Evolutionary conservation across 768 basidiomycete genomes (phyloP), one percentile per base, ranked within the genome.

Genomic region (Lentinula edodes): DNA sequence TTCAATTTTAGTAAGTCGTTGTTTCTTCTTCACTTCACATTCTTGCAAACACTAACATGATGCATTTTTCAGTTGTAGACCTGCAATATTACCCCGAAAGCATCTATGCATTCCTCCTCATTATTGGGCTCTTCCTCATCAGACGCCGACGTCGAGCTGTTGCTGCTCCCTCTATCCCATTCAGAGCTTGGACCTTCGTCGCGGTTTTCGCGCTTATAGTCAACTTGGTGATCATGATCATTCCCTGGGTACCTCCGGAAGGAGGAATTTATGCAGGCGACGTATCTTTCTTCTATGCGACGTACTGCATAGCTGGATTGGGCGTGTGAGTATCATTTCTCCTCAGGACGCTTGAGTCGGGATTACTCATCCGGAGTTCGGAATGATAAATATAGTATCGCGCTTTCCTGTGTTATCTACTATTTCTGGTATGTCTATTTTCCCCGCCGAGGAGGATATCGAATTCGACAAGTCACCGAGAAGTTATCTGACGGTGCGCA

Each of bases 401-500:
- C 61, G 15, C 36, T 75, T 9, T 73, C 73, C 0, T 71, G 66
- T 34, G 51, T 74, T 18, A 70, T 66, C 10, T 78, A 75, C 59
- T 60, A 65, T 20, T 23, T 76, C 38, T 76, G 74, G 73, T 75
- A 81, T 23, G 62, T 78, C 6, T 52, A 78, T 10, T 67, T 83
- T 6, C 83, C 81, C n/a, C 74, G 72, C 61, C 58, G 73, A 8
- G 72, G 78, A 5, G 76, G 77, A 5, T 82, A 82, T 64, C 66
- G 69, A 18, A 74, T 83, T 42, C 74, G 78, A 15, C 78, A 80
- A 51, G 74, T 80, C 54, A 74, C 81, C 51, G 79, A 82, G 65
- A 65, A 64, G 15, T 66, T 75, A 9, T 67, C 79, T 8, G 76
- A 75, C 28, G 70, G 75, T 7, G 74, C 72, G 20, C 68, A 70